Evolutionary conservation across 2,329 filamentous ascomycete genomes (phyloP).

Genomic region (Aspergillus niger): DNA sequence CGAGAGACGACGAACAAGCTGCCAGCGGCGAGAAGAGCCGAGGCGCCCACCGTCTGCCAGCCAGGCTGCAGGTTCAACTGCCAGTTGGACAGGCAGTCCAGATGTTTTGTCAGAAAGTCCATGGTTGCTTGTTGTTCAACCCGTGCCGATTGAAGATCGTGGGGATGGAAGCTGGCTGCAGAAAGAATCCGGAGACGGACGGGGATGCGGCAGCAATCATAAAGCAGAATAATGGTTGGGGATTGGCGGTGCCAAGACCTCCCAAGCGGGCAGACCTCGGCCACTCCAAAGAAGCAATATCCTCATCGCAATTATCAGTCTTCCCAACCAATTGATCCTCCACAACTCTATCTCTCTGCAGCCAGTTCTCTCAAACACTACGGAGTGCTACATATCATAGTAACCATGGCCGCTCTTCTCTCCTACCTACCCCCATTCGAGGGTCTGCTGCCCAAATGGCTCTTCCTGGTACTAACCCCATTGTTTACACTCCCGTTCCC

Average conservation of each 20-base stretch:
- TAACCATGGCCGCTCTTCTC: constrained; percentile 30
- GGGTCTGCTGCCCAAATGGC: constrained; percentile 65
- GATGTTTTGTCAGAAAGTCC: constrained; percentile 36
- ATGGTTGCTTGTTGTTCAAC: constrained; percentile 23
- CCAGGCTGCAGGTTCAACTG: constrained; percentile 38
- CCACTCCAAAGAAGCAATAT: neutral
- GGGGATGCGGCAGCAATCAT: neutral
- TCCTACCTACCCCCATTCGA: constrained; percentile 41
- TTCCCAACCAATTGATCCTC: neutral
- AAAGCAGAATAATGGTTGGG: constrained; percentile 1
- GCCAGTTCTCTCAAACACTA: neutral
- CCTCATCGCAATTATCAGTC: neutral
- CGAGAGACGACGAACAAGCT: constrained; percentile 61
- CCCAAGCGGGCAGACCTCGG: neutral
- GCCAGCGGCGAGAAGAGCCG: constrained; percentile 51
- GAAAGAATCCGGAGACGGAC: constrained; percentile 7
- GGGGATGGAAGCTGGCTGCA: constrained; percentile 2
- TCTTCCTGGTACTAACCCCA: constrained; percentile 55
- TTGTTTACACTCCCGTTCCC: neutral
- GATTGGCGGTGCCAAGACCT: constrained; percentile 3
- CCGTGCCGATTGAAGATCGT: neutral
- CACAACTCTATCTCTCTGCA: neutral
- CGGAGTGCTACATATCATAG: neutral
- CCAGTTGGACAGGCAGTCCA: constrained; percentile 37
- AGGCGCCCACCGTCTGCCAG: constrained; percentile 38